These are phyloP conservation scores for Rhytidiadelphus loreus DNA, from an alignment of 225 moss, liverwort and hornwort species.

Conservation along the genomic window DNA sequence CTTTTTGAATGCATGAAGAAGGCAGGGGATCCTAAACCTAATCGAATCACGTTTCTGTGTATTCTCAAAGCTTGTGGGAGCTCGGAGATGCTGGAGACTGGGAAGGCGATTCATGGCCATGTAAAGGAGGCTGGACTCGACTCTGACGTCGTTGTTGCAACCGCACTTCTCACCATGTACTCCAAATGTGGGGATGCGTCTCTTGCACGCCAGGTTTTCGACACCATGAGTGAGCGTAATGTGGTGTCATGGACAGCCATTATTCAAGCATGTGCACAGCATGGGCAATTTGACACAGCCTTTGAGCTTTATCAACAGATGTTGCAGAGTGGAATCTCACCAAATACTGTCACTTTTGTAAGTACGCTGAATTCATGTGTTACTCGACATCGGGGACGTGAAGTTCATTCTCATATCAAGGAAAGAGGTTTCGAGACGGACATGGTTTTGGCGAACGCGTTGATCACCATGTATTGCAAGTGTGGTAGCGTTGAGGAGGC, in stretches of 20 bases:
- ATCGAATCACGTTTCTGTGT: constrained; percentile 19
- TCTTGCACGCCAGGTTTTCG: constrained; percentile 15
- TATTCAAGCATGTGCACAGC: constrained; percentile 16
- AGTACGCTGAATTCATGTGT: constrained; percentile 26
- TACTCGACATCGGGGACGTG: constrained; percentile 1
- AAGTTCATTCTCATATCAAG: constrained; percentile 15
- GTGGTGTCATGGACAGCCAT: constrained; percentile 38
- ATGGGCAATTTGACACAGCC: constrained; percentile 14
- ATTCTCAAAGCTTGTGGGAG: constrained; percentile 25
- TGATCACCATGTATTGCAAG: constrained; percentile 48
- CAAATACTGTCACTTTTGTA: constrained; percentile 17
- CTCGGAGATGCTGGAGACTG: constrained; percentile 8
- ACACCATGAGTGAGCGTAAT: constrained; percentile 19
- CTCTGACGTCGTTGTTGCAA: constrained; percentile 23
- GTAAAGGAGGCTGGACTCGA: background rate
- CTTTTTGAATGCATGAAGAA: constrained; percentile 20
- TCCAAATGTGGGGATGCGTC: constrained; percentile 15
- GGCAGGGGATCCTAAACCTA: background rate
- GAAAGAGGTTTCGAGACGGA: constrained; percentile 11
- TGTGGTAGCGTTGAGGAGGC: constrained; percentile 21
- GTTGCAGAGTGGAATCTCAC: constrained; percentile 4
- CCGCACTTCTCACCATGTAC: constrained; percentile 30
- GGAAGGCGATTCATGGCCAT: constrained; percentile 11
- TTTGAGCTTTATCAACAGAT: constrained; percentile 30
- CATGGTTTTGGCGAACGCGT: constrained; percentile 16